phyloP scores from a whole-genome alignment of 163 green algal species.

The Volvox carteri region DNA sequence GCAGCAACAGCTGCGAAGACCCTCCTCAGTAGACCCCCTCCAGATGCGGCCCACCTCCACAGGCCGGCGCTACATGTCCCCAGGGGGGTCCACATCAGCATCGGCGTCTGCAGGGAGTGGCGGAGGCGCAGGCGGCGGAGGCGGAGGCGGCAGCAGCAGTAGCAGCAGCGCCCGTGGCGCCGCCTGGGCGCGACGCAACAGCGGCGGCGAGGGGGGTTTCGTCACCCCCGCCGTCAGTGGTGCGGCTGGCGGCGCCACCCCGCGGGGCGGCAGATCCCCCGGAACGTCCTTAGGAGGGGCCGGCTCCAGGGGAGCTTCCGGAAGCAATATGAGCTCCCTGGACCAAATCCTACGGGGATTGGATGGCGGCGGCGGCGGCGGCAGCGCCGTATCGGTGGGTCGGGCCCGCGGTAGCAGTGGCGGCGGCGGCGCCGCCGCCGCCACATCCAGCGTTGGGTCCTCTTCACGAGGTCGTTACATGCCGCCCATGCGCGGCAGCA shows the following conservation, averaged over 20 bases:
- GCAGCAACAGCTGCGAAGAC: neutral
- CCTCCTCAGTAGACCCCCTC: neutral
- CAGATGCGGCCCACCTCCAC: neutral
- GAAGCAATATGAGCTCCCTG: neutral
- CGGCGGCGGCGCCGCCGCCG: no score
- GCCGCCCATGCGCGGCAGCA: no score
- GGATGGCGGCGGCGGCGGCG: neutral
- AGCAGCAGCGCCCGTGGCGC: neutral
- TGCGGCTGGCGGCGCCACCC: no score
- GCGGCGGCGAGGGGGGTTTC: neutral
- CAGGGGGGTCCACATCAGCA: no score
- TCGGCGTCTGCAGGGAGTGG: neutral
- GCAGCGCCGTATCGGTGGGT: neutral
- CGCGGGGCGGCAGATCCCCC: no score
- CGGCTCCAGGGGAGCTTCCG: neutral
- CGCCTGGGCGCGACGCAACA: neutral
- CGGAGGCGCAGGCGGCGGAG: neutral
- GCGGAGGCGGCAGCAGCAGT: neutral
- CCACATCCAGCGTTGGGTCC: no score
- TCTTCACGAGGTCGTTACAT: no score
- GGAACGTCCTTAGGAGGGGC: no score
- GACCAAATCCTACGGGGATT: constrained; percentile 13
- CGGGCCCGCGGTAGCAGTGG: neutral
- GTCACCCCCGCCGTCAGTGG: no score
- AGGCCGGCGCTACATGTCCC: constrained; percentile 16